These are phyloP conservation scores for Aspergillus neoniger DNA, from an alignment of 2,329 filamentous ascomycete genomes.

Conservation along the genomic window DNA sequence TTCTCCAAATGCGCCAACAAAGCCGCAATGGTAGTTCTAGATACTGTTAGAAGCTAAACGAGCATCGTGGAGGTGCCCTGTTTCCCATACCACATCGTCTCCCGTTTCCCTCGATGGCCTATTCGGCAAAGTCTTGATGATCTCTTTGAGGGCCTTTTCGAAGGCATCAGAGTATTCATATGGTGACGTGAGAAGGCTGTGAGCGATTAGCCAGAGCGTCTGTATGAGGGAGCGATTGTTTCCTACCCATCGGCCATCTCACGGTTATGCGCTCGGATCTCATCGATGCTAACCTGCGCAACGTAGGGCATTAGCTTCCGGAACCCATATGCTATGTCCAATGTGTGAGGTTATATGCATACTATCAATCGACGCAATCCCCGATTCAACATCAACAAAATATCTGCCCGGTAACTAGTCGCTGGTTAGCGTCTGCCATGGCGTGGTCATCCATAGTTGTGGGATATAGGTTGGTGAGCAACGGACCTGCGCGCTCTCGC, in stretches of 20 bases:
- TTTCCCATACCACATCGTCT: conserved; percentile 64
- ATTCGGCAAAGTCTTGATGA: conserved; percentile 77
- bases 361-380: conserved; percentile 60
- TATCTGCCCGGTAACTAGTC: conserved; percentile 83
- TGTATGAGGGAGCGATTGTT: background rate
- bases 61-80: no score
- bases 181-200: conserved; percentile 71
- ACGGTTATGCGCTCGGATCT: conserved; percentile 82
- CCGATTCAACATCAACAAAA: conserved; percentile 72
- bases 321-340: background rate
- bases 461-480: background rate
- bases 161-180: conserved; percentile 90
- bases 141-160: conserved; percentile 83
- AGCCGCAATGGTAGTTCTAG: conserved; percentile 85
- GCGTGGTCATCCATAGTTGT: background rate
- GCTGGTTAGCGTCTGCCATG: conserved; percentile 18
- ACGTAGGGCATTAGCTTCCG: conserved; percentile 4
- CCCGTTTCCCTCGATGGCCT: conserved; percentile 73
- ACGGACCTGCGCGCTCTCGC: conserved; percentile 56
- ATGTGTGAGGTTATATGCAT: conserved; percentile 22
- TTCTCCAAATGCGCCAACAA: conserved; percentile 91
- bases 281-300: conserved; percentile 75
- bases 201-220: conserved; percentile 19
- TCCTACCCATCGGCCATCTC: conserved; percentile 71
- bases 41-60: conserved; percentile 12